These are phyloP conservation scores for Rhizoclosmatium sp. DNA, from an alignment of 192 early-diverging fungal genomes.

Conservation along the genomic window DNA sequence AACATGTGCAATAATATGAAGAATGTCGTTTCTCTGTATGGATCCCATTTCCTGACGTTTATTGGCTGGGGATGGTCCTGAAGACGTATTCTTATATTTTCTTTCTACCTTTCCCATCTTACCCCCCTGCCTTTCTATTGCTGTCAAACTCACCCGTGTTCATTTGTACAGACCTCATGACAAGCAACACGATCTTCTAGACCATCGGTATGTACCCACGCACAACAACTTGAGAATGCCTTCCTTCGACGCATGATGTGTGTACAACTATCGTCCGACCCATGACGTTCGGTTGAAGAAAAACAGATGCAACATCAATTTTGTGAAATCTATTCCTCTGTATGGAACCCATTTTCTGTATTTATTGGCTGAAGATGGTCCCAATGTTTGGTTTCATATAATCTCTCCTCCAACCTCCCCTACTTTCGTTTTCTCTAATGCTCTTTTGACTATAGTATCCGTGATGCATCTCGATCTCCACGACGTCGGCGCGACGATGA, in stretches of 20 bases:
- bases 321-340: neutral
- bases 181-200: neutral
- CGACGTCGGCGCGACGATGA: neutral
- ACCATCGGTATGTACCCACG: neutral
- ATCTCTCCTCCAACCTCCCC: neutral
- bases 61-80: neutral
- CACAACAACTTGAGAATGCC: neutral
- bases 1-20: neutral
- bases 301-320: neutral
- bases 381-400: neutral
- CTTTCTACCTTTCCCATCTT: neutral
- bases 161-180: neutral
- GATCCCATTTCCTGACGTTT: neutral
- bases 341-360: neutral
- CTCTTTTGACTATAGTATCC: neutral
- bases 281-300: neutral
- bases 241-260: neutral
- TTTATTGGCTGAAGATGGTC: neutral
- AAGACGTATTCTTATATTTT: neutral
- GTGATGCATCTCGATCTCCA: neutral
- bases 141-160: neutral
- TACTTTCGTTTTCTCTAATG: neutral
- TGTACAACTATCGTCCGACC: neutral
- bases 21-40: neutral
- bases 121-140: neutral